phyloP scores from a whole-genome alignment of 2,329 filamentous ascomycete species.

The Didymella lethalis region DNA sequence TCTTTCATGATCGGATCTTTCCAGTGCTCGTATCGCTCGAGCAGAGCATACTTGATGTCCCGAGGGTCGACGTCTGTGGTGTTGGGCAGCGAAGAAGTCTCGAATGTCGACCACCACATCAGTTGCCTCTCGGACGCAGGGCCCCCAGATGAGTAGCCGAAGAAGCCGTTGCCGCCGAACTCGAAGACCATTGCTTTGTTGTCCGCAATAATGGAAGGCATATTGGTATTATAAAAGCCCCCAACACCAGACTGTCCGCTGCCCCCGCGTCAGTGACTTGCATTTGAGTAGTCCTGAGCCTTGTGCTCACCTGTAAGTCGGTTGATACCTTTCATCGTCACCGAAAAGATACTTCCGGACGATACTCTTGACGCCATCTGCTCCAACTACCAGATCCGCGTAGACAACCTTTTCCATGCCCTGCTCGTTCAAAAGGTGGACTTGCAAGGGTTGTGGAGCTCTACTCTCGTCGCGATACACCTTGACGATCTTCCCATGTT shows the following conservation, averaged over 20 bases:
- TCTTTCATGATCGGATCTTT: conserved; percentile 1
- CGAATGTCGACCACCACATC: conserved; percentile 12
- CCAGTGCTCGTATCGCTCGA: conserved; percentile 3
- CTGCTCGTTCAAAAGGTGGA: neutral
- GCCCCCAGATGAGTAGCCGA: conserved; percentile 4
- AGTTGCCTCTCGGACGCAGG: neutral
- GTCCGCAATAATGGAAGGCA: neutral
- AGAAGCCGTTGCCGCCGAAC: conserved; percentile 6
- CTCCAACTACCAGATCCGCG: conserved; percentile 42
- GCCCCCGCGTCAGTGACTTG: conserved; percentile 8
- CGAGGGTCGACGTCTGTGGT: conserved; percentile 3
- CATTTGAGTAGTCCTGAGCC: neutral
- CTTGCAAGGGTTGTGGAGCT: neutral
- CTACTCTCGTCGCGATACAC: neutral
- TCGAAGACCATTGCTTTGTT: conserved; percentile 5
- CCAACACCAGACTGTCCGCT: conserved; percentile 40
- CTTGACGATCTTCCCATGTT: conserved; percentile 15
- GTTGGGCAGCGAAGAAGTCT: neutral
- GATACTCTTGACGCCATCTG: conserved; percentile 41
- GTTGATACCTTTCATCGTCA: conserved; percentile 23
- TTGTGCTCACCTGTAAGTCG: conserved; percentile 28
- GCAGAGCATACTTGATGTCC: neutral
- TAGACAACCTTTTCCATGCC: conserved; percentile 18
- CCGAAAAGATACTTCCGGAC: conserved; percentile 33
- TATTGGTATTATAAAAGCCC: neutral